These are phyloP conservation scores for Laetiporus sulphureus DNA, from an alignment of 1,284 basidiomycete species.

Conservation along the genomic window DNA sequence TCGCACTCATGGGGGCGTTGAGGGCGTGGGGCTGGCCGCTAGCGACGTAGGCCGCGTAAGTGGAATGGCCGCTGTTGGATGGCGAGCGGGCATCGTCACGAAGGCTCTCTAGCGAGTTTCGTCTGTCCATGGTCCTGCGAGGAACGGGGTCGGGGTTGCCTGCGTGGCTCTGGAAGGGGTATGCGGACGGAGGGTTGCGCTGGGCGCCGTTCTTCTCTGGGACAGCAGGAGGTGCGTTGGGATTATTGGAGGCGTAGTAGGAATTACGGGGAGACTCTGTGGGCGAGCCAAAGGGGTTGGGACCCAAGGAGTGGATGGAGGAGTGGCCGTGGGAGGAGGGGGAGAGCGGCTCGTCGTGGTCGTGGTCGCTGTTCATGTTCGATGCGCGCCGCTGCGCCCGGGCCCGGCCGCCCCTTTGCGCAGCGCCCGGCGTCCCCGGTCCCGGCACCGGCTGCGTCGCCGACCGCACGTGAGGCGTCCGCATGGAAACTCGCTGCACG, in stretches of 20 bases:
- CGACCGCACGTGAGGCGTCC: conserved; percentile 21
- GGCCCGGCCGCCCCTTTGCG: too few species aligned
- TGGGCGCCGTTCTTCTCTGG: conserved; percentile 2
- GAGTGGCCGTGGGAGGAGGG: too few species aligned
- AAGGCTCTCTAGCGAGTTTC: conserved; percentile 29
- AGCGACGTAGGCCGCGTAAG: conserved; percentile 5
- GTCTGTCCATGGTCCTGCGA: conserved; percentile 33
- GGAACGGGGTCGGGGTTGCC: conserved; percentile 53
- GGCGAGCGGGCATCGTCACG: conserved; percentile 16
- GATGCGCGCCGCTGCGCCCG: too few species aligned
- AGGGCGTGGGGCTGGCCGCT: background rate
- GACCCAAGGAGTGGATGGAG: too few species aligned
- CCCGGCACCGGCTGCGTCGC: conserved; percentile 12
- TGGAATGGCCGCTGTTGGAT: background rate
- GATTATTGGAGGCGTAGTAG: too few species aligned
- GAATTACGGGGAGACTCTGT: too few species aligned
- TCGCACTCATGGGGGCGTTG: background rate
- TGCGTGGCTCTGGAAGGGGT: conserved; percentile 54
- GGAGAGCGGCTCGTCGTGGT: too few species aligned
- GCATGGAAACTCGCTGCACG: conserved; percentile 2
- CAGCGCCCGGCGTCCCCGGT: conserved; percentile 6
- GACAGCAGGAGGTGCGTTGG: too few species aligned
- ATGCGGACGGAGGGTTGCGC: conserved; percentile 32
- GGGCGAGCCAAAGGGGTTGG: too few species aligned
- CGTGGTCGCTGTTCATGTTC: too few species aligned